Percentiles rank a stretch among this genome's conserved stretches.
Conservation (phyloP, 2,329 filamentous ascomycete genomes). For the Fusarium pseudograminearum region DNA sequence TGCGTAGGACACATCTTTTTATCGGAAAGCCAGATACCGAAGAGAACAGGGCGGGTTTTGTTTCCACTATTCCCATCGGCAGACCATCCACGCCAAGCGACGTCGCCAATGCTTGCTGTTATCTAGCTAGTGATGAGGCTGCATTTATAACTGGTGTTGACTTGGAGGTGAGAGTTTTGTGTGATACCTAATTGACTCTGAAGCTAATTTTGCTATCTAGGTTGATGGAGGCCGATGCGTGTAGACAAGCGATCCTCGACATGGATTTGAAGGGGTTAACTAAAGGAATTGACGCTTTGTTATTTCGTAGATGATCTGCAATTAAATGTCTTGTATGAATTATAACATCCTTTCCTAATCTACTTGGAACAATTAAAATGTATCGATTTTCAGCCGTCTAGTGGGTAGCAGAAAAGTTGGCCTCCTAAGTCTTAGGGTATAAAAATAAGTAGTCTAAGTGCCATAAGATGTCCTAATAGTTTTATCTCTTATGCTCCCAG, state of each 20-base stretch:
- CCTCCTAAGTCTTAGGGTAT: too few species aligned
- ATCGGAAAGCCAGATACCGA: conserved; percentile 72
- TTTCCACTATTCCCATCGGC: conserved; percentile 65
- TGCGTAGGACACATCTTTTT: conserved; percentile 53
- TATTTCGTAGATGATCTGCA: background rate
- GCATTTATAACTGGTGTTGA: conserved; percentile 78
- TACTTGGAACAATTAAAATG: background rate
- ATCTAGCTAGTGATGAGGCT: conserved; percentile 78
- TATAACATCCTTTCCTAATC: background rate
- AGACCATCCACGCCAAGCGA: conserved; percentile 60
- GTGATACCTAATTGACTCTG: accelerated
- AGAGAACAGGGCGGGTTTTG: conserved; percentile 68
- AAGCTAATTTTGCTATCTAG: background rate
- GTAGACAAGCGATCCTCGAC: background rate
- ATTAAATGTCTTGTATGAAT: background rate
- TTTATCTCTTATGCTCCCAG: too few species aligned
- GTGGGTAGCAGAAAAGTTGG: too few species aligned
- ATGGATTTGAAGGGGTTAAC: background rate
- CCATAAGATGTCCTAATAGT: too few species aligned
- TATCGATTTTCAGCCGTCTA: accelerated
- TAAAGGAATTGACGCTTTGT: too few species aligned
- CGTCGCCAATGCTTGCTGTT: conserved; percentile 77
- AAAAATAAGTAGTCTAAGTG: too few species aligned
- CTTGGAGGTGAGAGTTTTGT: conserved; percentile 59
- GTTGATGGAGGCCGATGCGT: conserved; percentile 26